Base-by-base conservation (phyloP, 148 eudicot species). In the Rhododendron ferrugineum region DNA sequence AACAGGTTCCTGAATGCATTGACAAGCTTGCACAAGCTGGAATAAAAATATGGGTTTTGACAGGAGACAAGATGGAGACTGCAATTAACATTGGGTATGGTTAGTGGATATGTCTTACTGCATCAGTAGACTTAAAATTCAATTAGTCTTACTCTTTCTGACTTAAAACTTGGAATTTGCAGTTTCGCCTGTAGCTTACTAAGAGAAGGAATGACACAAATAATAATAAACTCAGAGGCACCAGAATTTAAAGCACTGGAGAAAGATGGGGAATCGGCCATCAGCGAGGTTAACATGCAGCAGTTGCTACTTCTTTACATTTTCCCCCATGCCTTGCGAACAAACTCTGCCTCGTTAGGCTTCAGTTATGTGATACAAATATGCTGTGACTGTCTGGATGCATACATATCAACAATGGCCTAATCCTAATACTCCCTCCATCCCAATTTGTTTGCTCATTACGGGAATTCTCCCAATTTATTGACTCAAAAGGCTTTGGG, bases 51-150 rank as follows among this genome's bases (percentile, higher is more conserved):
- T 93, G 95, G 95, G 94, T 93, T 80, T 83, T 93, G 82, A 93
- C 95, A 7, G 95, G 95, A 77, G 95, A 92, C 74, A 93, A 93
- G 87, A 92, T 92, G 92, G 96, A 93, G 87, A 93, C 96, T 20
- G 93, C 96, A 15, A 91, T 93, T 47, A 93, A 92, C 79, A 89
- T 93, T 46, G 94, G 96, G 93, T 93, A 90, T 83, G 87, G 6
- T 34, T 56, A 11, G 60, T 85, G 60, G 18, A 49, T 80, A 70
- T 54, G 81, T 30, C 28, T 64, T 86, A 11, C 16, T 22, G 32
- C 50, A 54, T 86, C 78, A 56, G 49, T 64, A 32, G 36, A 76
- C 40, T 34, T 76, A 5, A 20, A 75, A 49, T 44, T 11, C 22
- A 37, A 42, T 42, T 81, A 73, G 66, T 52, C 44, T 11, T 30